These are phyloP conservation scores for Ceratobasidium sp. DNA, from an alignment of 1,284 basidiomycete species.

Conservation along the genomic window DNA sequence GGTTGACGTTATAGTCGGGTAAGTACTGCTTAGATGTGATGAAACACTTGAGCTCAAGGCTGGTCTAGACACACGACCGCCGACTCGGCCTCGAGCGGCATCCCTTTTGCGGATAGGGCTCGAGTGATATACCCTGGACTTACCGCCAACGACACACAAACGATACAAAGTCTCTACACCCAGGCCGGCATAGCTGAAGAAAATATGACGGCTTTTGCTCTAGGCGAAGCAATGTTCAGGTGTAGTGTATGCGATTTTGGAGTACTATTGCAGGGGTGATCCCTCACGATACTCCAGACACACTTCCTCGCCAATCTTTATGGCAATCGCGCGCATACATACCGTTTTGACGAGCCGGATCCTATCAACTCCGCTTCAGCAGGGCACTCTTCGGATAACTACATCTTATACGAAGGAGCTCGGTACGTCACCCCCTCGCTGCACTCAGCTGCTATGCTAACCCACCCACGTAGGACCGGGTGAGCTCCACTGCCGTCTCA, in stretches of 20 bases:
- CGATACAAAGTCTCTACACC: slow-evolving; percentile 4
- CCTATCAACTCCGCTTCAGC: slow-evolving; percentile 5
- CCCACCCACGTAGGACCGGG: slow-evolving; percentile 1
- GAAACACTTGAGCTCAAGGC: neutral
- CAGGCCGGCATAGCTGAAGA: slow-evolving; percentile 17
- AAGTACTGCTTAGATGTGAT: slow-evolving; percentile 41
- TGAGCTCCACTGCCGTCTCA: neutral
- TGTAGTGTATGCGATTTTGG: slow-evolving; percentile 9
- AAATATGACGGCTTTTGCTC: neutral
- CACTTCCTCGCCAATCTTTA: slow-evolving; percentile 5
- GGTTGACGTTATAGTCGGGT: slow-evolving; percentile 66
- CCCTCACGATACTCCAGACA: neutral
- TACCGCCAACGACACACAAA: neutral
- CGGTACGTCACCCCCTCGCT: neutral
- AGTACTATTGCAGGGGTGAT: neutral
- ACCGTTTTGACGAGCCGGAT: slow-evolving; percentile 33
- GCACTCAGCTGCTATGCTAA: neutral
- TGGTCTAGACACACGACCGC: slow-evolving; percentile 19
- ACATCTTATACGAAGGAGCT: slow-evolving; percentile 20
- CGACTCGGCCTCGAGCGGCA: slow-evolving; percentile 7
- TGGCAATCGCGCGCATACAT: slow-evolving; percentile 15
- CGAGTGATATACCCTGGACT: neutral
- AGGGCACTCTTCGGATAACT: slow-evolving; percentile 22
- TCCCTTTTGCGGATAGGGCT: neutral
- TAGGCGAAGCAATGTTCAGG: slow-evolving; percentile 4